These are phyloP conservation scores for Nectriaceae sp. DNA, from an alignment of 2,329 filamentous ascomycete genomes.

Conservation along the genomic window DNA sequence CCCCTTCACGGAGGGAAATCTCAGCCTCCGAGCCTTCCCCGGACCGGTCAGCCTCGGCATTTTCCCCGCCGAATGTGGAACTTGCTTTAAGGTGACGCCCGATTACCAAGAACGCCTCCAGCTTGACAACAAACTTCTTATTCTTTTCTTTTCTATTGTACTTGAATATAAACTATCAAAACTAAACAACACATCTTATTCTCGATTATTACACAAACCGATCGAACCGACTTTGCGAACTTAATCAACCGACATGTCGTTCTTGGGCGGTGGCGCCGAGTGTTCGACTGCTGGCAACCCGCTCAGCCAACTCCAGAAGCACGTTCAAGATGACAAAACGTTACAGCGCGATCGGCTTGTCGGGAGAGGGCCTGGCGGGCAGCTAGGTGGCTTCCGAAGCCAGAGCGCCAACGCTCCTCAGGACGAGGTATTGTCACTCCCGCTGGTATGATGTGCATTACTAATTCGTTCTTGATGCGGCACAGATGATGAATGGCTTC, in stretches of 20 bases:
- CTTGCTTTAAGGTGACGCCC: background rate
- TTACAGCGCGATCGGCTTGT: conserved; percentile 88
- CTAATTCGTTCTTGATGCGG: conserved; percentile 26
- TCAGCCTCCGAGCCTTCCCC: conserved; percentile 10
- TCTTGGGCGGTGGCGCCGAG: conserved; percentile 90
- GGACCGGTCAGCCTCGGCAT: conserved; percentile 28
- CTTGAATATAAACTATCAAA: no score
- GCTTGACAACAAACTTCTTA: background rate
- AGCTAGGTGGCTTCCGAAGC: conserved; percentile 78
- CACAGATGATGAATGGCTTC: conserved; percentile 90
- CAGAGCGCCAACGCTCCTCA: conserved; percentile 68
- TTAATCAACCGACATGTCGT: conserved; percentile 76
- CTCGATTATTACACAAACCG: no score
- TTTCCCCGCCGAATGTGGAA: conserved; percentile 27
- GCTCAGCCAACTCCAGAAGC: conserved; percentile 95
- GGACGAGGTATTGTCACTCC: conserved; percentile 60
- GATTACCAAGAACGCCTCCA: background rate
- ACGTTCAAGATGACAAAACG: conserved; percentile 94
- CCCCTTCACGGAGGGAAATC: conserved; percentile 7
- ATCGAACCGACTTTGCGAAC: no score
- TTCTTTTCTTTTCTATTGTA: no score
- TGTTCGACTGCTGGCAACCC: conserved; percentile 97
- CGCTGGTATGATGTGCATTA: conserved; percentile 22
- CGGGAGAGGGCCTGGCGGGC: conserved; percentile 69
- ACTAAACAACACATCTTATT: no score